These are phyloP conservation scores for Crithidia expoeki DNA, from an alignment of 208 protist species.

Conservation along the genomic window DNA sequence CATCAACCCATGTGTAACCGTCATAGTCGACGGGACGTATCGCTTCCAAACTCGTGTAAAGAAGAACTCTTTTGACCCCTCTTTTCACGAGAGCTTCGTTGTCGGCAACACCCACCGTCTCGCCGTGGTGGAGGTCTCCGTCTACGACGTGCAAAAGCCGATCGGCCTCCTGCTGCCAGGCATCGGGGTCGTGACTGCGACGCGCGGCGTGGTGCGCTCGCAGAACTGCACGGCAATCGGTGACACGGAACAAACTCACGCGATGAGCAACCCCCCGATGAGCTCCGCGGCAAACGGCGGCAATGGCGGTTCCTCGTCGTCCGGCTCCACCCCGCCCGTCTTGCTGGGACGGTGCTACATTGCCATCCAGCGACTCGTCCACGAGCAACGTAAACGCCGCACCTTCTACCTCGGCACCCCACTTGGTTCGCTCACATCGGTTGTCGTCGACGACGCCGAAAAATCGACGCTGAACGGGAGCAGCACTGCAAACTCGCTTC, in stretches of 20 bases:
- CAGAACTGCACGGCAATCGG: constrained; percentile 5
- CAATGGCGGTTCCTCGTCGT: constrained; percentile 9
- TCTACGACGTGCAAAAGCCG: constrained; percentile 57
- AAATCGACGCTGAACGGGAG: neutral
- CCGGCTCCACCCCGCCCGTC: constrained; percentile 16
- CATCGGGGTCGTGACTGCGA: constrained; percentile 28
- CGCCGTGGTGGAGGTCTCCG: constrained; percentile 66
- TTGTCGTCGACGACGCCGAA: neutral
- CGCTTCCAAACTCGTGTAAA: constrained; percentile 65
- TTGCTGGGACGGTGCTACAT: constrained; percentile 76
- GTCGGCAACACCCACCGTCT: constrained; percentile 83
- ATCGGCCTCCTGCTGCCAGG: constrained; percentile 35
- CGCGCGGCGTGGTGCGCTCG: constrained; percentile 25
- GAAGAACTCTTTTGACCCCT: constrained; percentile 40
- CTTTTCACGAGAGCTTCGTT: constrained; percentile 73
- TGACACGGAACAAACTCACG: constrained; percentile 8
- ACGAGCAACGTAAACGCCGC: constrained; percentile 45
- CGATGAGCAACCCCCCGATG: neutral
- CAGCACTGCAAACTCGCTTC: neutral
- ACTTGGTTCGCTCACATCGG: constrained; percentile 5
- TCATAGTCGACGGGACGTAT: constrained; percentile 74
- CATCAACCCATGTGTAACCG: constrained; percentile 54
- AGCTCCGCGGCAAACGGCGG: neutral
- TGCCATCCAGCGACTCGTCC: constrained; percentile 63
- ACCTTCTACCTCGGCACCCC: constrained; percentile 49